phyloP scores from a whole-genome alignment of 345 rosid genomes.

The Bruguiera gymnorhiza region DNA sequence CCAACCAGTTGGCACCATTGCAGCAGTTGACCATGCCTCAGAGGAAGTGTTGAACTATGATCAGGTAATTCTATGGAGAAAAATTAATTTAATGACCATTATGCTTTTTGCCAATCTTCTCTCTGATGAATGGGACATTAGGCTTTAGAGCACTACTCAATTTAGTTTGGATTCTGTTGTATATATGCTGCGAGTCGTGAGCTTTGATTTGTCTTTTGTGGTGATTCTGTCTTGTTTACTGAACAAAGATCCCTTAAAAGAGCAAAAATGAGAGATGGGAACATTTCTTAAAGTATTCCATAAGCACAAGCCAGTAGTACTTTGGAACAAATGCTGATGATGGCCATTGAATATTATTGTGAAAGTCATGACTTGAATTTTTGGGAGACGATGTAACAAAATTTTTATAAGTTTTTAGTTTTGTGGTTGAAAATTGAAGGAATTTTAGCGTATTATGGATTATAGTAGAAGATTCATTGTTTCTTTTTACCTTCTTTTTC shows the following conservation, averaged over 20 bases:
- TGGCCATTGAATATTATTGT: background rate
- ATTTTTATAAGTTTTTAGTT: background rate
- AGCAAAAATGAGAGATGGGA: background rate
- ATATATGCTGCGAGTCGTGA: background rate
- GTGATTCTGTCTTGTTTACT: background rate
- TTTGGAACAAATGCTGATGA: background rate
- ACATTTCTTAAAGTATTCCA: background rate
- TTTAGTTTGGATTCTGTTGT: background rate
- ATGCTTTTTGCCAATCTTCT: background rate
- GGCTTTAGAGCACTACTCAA: background rate
- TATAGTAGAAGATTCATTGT: background rate
- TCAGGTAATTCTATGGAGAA: conserved; percentile 52
- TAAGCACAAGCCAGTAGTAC: background rate
- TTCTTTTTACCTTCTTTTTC: background rate
- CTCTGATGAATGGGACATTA: background rate
- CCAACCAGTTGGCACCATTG: conserved; percentile 89
- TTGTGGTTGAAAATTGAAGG: background rate
- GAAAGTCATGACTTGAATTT: background rate
- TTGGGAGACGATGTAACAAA: background rate
- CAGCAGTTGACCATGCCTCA: conserved; percentile 88
- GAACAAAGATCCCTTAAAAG: background rate
- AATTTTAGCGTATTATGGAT: background rate
- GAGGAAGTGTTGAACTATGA: conserved; percentile 96
- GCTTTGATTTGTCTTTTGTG: background rate
- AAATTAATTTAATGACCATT: background rate